Evolutionary conservation across 202 grass and related monocot species (phyloP), one percentile per base, ranked within the genome.

Genomic region (Dendrocalamus latiflorus): DNA sequence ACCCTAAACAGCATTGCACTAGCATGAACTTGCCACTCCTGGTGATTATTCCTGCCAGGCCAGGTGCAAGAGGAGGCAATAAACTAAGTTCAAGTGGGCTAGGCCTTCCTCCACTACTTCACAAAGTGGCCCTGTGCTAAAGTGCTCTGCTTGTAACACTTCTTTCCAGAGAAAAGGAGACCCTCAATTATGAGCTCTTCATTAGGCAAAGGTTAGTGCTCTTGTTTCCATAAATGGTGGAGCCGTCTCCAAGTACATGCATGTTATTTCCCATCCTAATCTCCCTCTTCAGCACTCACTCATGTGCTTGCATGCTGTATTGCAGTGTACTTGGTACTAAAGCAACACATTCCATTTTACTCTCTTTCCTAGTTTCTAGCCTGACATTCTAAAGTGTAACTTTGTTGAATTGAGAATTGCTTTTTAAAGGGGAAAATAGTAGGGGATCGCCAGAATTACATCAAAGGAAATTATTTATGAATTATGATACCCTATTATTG

Each of bases 11-110:
- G 77, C 70, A 74, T 76, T 75, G 81, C 86, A 83, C 85, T 84
- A 74, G 65, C 63, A 60, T 25, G 78, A 63, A 72, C 77, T 90
- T 93, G 76, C 91, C 85, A 85, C 18, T 88, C 76, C 36, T 80
- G 88, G 81, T 68, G 76, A 85, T 83, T 86, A 83, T 90, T 83
- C 84, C 73, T 84, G 59, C 61, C 59, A 78, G 68, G 61, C 75
- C 13, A 58, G 60, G 30, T 51, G 86, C n/a, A n/a, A n/a, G n/a
- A n/a, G 65, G 79, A 78, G 74, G 48, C 51, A 53, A 88, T 88
- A 88, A 84, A 68, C 69, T 88, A 84, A 37, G 33, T 18, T 70
- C 75, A 74, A 84, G 86, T 88, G 81, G 86, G 14, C 53, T 50
- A 68, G 68, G 68, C 62, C 61, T 75, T 34, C 16, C 86, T 84